Conservation (phyloP, 2,329 filamentous ascomycete species). For the Phaeosphaeria sp. region DNA sequence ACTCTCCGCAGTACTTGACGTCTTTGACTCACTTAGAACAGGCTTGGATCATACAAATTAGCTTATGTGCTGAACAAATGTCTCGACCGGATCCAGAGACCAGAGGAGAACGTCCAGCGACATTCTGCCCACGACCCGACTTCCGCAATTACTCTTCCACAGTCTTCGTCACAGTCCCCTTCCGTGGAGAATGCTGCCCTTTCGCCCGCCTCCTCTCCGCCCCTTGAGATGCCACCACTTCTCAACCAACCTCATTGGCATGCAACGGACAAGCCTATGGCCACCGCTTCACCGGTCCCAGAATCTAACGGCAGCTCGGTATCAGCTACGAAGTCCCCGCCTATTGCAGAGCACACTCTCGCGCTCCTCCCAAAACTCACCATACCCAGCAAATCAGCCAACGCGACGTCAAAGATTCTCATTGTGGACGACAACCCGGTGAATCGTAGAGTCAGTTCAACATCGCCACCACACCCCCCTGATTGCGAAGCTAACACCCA, state of each 20-base stretch:
- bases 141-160: background rate
- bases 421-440: constrained; percentile 43
- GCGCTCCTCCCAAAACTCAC: background rate
- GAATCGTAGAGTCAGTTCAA: constrained; percentile 24
- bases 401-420: background rate
- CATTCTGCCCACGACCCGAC: background rate
- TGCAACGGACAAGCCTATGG: background rate
- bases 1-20: background rate
- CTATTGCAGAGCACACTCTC: background rate
- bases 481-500: background rate
- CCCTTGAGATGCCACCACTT: background rate
- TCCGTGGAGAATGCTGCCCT: background rate
- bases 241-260: constrained; percentile 1
- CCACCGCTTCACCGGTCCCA: background rate
- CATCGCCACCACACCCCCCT: background rate
- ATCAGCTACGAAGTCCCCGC: background rate
- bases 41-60: constrained; percentile 44
- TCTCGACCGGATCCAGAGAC: constrained; percentile 33
- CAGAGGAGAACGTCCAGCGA: constrained; percentile 25
- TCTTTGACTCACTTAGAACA: constrained; percentile 10
- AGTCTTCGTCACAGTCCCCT: background rate
- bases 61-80: constrained; percentile 38
- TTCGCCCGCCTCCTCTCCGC: background rate
- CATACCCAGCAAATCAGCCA: background rate
- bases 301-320: background rate